Percentiles rank a stretch among this genome's conserved stretches.
These are phyloP conservation scores for Vigna reflexopilosa DNA, from an alignment of 306 rosid species.

Conservation along the genomic window DNA sequence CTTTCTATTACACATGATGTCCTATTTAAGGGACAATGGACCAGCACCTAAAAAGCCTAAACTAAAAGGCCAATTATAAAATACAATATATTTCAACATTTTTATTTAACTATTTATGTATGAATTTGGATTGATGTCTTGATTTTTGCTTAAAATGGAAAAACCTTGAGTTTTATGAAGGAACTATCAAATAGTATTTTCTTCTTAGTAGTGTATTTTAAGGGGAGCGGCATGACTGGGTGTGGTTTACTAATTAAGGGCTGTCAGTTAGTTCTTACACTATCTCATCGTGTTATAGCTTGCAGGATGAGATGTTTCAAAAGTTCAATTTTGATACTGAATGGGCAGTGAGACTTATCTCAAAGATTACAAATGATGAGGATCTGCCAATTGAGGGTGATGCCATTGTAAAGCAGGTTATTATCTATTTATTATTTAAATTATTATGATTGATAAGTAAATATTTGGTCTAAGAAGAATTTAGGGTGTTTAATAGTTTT, in stretches of 20 bases:
- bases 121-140: conserved; percentile 33
- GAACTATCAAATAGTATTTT: conserved; percentile 17
- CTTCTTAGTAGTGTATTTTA: conserved; percentile 18
- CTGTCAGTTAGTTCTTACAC: conserved; percentile 39
- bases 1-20: too few relatives aligned
- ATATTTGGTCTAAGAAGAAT: conserved; percentile 25
- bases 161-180: conserved; percentile 20
- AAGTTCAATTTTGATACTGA: conserved; percentile 96
- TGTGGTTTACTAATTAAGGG: conserved; percentile 21
- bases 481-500: neutral
- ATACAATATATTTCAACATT: too few relatives aligned
- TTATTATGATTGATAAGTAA: conserved; percentile 11
- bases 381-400: conserved; percentile 94
- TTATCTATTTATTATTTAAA: conserved; percentile 36
- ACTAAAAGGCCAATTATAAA: too few relatives aligned
- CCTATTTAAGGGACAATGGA: too few relatives aligned
- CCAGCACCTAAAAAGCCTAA: too few relatives aligned
- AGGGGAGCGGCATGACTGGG: conserved; percentile 1
- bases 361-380: conserved; percentile 89
- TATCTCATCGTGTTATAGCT: conserved; percentile 57
- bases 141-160: conserved; percentile 11
- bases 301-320: conserved; percentile 99
- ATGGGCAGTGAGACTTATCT: conserved; percentile 95
- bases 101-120: neutral
- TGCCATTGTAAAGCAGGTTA: conserved; percentile 89